Conservation (phyloP, 257 asterid species). For the Solanum clarkiae region DNA sequence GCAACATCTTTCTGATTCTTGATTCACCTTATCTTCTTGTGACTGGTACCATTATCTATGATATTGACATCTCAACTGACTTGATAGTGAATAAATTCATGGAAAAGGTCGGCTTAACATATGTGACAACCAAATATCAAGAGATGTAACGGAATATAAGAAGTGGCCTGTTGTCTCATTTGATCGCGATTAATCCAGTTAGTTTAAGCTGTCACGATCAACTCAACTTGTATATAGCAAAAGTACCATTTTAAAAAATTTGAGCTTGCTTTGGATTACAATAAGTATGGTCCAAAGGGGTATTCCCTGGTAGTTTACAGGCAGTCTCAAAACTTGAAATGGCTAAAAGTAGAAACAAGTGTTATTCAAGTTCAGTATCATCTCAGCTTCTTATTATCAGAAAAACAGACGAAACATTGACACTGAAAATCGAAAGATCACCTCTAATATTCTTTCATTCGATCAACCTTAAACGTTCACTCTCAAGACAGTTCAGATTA, state of each 20-base stretch:
- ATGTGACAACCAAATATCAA: background rate
- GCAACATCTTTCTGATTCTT: background rate
- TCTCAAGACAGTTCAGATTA: background rate
- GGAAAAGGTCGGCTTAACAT: no score
- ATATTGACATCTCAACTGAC: no score
- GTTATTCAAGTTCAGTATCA: background rate
- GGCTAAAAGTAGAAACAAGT: background rate
- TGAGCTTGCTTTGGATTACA: background rate
- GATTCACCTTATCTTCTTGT: background rate
- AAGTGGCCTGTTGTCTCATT: background rate
- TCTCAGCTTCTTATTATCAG: background rate
- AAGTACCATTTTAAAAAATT: background rate
- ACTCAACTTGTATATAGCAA: background rate
- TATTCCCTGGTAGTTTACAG: background rate
- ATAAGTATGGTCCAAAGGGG: background rate
- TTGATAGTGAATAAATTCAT: no score
- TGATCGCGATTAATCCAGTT: background rate
- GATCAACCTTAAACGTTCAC: background rate
- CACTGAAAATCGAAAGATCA: background rate
- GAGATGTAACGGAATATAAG: background rate
- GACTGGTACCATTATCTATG: background rate
- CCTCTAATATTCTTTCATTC: background rate
- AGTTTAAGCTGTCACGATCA: background rate
- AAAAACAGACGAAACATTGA: background rate
- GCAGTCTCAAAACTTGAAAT: background rate